A percentile compares a stretch with the other conserved stretches of the same genome.
phyloP scores from a whole-genome alignment of 139 green algal genomes.

The Haematococcus lacustris region DNA sequence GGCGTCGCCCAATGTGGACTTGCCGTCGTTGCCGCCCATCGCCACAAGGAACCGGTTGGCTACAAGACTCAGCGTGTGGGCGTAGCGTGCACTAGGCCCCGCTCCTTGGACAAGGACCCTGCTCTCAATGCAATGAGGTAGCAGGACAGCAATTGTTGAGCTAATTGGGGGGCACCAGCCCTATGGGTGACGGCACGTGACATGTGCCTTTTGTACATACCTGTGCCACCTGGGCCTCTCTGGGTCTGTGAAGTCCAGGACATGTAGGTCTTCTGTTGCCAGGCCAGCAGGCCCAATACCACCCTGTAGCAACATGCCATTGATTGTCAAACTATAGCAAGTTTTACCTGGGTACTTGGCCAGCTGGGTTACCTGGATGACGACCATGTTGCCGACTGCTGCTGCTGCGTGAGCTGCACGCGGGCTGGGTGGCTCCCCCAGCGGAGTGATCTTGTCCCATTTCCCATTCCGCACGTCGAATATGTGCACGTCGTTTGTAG shows the following conservation, averaged over 20 bases:
- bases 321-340: neutral
- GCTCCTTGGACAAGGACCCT: slow-evolving; percentile 90
- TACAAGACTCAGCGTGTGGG: slow-evolving; percentile 93
- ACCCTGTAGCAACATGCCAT: slow-evolving; percentile 64
- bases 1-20: slow-evolving; percentile 77
- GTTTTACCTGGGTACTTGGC: neutral
- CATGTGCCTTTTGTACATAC: no score
- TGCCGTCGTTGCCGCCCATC: slow-evolving; percentile 95
- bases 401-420: slow-evolving; percentile 92
- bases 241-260: slow-evolving; percentile 94
- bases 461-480: slow-evolving; percentile 79
- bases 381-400: slow-evolving; percentile 97
- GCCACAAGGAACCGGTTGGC: slow-evolving; percentile 95
- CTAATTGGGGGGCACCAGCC: no score
- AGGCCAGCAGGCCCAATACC: slow-evolving; percentile 91
- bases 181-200: no score
- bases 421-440: slow-evolving; percentile 84
- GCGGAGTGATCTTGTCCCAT: slow-evolving; percentile 75
- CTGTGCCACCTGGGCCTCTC: slow-evolving; percentile 88
- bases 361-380: slow-evolving; percentile 90
- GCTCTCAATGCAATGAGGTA: no score
- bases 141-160: no score
- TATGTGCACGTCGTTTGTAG: slow-evolving; percentile 90
- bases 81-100: slow-evolving; percentile 89
- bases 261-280: slow-evolving; percentile 93